Evolutionary conservation across 306 rosid species (phyloP), one percentile per base, ranked within the genome.

Genomic region (Cucurbita ficifolia): DNA sequence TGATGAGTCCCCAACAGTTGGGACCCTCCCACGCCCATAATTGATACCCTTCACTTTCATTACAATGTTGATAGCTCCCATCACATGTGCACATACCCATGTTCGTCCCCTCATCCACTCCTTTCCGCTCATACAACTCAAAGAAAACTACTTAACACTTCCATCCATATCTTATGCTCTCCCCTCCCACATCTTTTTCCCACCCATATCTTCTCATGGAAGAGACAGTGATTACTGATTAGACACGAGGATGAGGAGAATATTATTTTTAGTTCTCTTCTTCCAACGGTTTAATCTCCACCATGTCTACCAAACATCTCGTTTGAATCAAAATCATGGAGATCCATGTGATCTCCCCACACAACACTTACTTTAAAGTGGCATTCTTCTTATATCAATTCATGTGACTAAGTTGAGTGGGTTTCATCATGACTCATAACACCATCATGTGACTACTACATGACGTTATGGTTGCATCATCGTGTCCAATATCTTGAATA

Each of bases 1-100:
- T 43, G 38, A 67, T 67, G n/a, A 67, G 21, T 40, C 52, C 33
- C 50, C 29, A 65, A 18, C n/a, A 43, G 11, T 63, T 63, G 72
- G 72, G 72, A 65, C 72, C 72, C 72, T 65, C 11, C 8, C 42
- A 68, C 21, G 46, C 4, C 73, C 10, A 46, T 67, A 67, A 67
- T 67, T 67, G 55, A 19, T 19, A 45, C 19, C 11, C 40, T 68
- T 68, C 73, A 68, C 9, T 68, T 22, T 68, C 73, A 46, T 46
- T 8, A 43, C 56, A 43, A 64, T 64, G 71, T 18, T 64, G 71
- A 64, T 64, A 64, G 24, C 51, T 45, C 12, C 6, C 40, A 45
- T 68, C 55, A 68, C 55, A 68, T 45, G 53, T 43, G 21, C 73
- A 45, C 56, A 68, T 46, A 42, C 13, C 73, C 39, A n/a, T 62